Evolutionary conservation across 495 filamentous ascomycete genomes (phyloP), one percentile per base, ranked within the genome.

Genomic region (Annulohypoxylon moriforme): DNA sequence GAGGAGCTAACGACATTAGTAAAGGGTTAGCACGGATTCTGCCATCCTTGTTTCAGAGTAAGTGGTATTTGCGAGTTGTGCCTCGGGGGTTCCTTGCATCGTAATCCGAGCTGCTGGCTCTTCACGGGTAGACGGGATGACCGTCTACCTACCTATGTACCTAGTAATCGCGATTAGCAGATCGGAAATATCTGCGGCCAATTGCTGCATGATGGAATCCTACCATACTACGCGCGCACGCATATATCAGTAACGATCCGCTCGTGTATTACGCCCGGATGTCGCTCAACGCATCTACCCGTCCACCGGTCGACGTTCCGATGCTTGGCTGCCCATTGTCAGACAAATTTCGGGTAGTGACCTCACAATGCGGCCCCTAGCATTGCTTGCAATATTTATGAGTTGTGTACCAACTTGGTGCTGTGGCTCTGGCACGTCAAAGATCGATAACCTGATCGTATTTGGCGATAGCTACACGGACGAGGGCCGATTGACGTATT

Each of bases 401-500:
- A 47, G 29, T 33, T 36, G 33, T 16, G 56, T 46, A 11, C 56
- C 65, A 7, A 60, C 46, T 25, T 58, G 34, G 44, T 68, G 56
- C 49, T 68, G 65, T 16, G 65, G 64, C n/a, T n/a, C 27, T 9
- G 44, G 64, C 6, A 50, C 53, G n/a, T 38, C 65, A 27, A 25
- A 34, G 25, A 68, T 61, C 34, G 47, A 50, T 22, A 60, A 63
- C 47, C 31, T 36, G 14, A 42, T 68, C 18, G 50, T 69, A 7
- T 93, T 93, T 75, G 91, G 91, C 31, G 90, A 93, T 77, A 92
- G 91, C 79, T 93, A 90, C 74, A 91, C 90, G 0, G 92, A 93
- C 76, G 90, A 93, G 68, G 85, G 83, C 5, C 87, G 92, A 2
- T 73, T 91, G 18, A 66, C 73, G 1, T 92, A 92, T 69, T 89